Percentiles rank a stretch among this genome's conserved stretches.
phyloP scores from a whole-genome alignment of 768 basidiomycete genomes.

The Kwoniella newhampshirensis region DNA sequence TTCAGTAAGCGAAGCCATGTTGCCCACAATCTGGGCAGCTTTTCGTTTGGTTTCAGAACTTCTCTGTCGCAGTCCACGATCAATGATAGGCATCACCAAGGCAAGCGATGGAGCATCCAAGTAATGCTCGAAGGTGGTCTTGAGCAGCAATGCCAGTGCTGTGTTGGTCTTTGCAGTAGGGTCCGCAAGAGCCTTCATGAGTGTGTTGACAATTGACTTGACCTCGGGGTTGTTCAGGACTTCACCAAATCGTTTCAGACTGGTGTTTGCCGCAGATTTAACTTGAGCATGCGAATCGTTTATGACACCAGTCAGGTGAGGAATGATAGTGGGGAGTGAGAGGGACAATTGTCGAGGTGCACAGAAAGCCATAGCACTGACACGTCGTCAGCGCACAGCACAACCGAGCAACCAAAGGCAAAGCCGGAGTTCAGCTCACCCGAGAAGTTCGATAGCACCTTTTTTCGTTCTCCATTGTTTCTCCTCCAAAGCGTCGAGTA shows the following conservation, averaged over 20 bases:
- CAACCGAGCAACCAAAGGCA: background rate
- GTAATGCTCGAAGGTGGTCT: conserved; percentile 96
- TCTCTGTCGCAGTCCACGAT: conserved; percentile 86
- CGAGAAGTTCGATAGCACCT: conserved; percentile 92
- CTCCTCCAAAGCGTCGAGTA: conserved; percentile 88
- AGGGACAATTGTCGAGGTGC: conserved; percentile 91
- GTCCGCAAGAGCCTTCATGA: conserved; percentile 93
- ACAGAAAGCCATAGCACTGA: conserved; percentile 90
- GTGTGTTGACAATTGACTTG: conserved; percentile 78
- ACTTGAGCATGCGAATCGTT: conserved; percentile 99
- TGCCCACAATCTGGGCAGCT: conserved; percentile 96
- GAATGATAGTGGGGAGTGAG: conserved; percentile 93
- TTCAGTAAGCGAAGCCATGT: conserved; percentile 61
- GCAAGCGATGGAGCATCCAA: conserved; percentile 96
- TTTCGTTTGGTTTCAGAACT: conserved; percentile 93
- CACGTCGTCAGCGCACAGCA: conserved; percentile 8
- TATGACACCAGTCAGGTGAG: conserved; percentile 86
- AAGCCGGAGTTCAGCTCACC: conserved; percentile 50
- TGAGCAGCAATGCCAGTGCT: conserved; percentile 79
- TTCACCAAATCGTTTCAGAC: conserved; percentile 95
- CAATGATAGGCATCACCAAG: conserved; percentile 91
- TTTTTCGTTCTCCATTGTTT: conserved; percentile 97
- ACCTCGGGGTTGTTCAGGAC: conserved; percentile 98
- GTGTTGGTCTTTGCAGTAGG: conserved; percentile 78
- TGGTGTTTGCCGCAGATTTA: conserved; percentile 84